Percentiles rank a stretch among this genome's conserved stretches.
Evolutionary conservation across 2,329 filamentous ascomycete genomes (phyloP).

Genomic region (Akanthomyces muscarius): DNA sequence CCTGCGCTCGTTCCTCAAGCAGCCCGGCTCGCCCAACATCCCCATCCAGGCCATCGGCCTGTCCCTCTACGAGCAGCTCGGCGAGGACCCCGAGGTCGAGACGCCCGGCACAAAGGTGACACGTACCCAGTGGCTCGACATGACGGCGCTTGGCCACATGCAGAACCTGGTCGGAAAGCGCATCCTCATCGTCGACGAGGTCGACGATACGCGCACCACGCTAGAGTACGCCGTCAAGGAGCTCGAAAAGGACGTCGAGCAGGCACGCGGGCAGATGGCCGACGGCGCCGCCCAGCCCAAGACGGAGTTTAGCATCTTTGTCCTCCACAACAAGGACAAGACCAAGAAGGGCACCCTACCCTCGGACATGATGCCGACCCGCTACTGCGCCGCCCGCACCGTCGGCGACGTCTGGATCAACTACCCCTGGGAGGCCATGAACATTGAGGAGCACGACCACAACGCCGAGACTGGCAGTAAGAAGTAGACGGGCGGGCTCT

Average conservation of each 20-base stretch:
- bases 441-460: conserved; percentile 87
- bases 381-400: conserved; percentile 83
- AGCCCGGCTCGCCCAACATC: conserved; percentile 82
- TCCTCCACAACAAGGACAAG: conserved; percentile 99
- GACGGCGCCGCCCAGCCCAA: conserved; percentile 58
- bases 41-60: conserved; percentile 98
- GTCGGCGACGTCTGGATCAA: conserved; percentile 97
- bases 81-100: conserved; percentile 55
- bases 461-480: conserved; percentile 5
- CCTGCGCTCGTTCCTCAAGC: conserved; percentile 94
- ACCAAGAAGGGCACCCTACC: conserved; percentile 85
- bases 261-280: conserved; percentile 69
- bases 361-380: conserved; percentile 67
- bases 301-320: conserved; percentile 92
- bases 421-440: conserved; percentile 95
- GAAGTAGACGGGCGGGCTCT: background rate
- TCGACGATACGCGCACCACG: conserved; percentile 91
- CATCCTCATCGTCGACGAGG: conserved; percentile 89
- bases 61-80: conserved; percentile 88
- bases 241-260: conserved; percentile 89
- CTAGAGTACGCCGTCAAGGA: conserved; percentile 91
- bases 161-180: conserved; percentile 86
- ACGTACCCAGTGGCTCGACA: conserved; percentile 95
- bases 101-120: conserved; percentile 88
- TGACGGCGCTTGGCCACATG: conserved; percentile 78